Percentiles rank a stretch among this genome's conserved stretches.
These are phyloP conservation scores for Holtermannia corniformis DNA, from an alignment of 768 basidiomycete species.

Conservation along the genomic window DNA sequence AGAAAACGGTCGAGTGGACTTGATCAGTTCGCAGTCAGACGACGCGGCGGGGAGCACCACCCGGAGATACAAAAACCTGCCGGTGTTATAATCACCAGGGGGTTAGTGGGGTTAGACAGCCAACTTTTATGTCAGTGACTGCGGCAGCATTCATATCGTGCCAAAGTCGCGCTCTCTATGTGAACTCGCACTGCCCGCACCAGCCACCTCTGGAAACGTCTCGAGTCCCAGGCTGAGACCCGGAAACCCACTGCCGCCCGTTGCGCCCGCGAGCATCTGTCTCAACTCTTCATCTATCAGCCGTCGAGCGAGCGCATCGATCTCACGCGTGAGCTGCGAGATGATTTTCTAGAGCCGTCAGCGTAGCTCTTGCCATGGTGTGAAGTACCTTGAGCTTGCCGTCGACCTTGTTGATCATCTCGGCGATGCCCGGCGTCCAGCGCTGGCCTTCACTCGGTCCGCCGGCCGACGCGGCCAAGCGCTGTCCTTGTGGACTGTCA, in stretches of 20 bases:
- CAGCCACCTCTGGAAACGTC: not conserved
- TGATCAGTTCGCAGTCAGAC: not conserved
- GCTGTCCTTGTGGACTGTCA: not conserved
- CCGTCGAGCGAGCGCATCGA: not conserved
- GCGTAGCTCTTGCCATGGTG: not conserved
- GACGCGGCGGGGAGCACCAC: not conserved
- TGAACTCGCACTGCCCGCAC: too few species aligned
- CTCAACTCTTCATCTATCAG: not conserved
- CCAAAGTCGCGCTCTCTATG: not conserved
- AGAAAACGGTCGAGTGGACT: not conserved
- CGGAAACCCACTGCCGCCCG: not conserved
- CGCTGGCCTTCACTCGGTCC: conserved; percentile 19
- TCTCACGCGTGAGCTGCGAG: not conserved
- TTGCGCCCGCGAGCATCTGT: not conserved
- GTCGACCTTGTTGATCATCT: conserved; percentile 27
- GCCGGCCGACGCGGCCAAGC: not conserved
- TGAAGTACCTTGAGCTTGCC: conserved; percentile 19
- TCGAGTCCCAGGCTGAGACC: not conserved
- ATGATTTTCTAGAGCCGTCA: not conserved
- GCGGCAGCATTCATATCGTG: not conserved
- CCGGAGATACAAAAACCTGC: not conserved
- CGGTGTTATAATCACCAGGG: not conserved
- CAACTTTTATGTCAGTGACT: not conserved
- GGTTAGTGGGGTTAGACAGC: not conserved
- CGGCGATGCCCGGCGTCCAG: conserved; percentile 20